phyloP scores from a whole-genome alignment of 768 basidiomycete genomes.

The Tylopilus sp. region DNA sequence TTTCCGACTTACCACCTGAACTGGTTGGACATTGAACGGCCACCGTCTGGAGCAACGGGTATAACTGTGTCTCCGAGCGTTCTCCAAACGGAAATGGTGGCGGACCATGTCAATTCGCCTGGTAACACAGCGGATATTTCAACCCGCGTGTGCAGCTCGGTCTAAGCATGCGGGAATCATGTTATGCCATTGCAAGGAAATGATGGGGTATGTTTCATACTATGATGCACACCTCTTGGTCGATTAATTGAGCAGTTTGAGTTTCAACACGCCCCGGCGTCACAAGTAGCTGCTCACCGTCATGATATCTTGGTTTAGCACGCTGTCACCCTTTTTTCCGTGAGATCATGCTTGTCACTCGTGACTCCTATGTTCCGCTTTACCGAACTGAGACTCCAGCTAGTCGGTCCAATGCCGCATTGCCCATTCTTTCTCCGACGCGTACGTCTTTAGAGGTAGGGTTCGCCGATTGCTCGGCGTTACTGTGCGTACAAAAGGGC shows the following conservation, averaged over 20 bases:
- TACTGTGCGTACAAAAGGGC: constrained; percentile 17
- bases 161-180: background rate
- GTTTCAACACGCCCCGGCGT: background rate
- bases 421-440: constrained; percentile 2
- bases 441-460: background rate
- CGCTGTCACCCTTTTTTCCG: background rate
- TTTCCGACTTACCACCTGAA: background rate
- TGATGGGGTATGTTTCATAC: too few relatives aligned
- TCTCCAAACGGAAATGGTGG: constrained; percentile 9
- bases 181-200: background rate
- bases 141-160: background rate
- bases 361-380: background rate
- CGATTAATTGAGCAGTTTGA: background rate
- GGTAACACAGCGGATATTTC: constrained; percentile 9
- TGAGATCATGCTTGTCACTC: background rate
- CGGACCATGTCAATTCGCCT: background rate
- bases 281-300: background rate
- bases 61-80: background rate
- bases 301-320: background rate
- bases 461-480: constrained; percentile 1
- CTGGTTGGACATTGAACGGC: background rate
- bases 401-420: background rate
- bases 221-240: background rate
- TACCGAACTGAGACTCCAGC: background rate
- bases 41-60: background rate